Evolutionary conservation across 331 rosid genomes (phyloP).

Genomic region (Quercus phellos): DNA sequence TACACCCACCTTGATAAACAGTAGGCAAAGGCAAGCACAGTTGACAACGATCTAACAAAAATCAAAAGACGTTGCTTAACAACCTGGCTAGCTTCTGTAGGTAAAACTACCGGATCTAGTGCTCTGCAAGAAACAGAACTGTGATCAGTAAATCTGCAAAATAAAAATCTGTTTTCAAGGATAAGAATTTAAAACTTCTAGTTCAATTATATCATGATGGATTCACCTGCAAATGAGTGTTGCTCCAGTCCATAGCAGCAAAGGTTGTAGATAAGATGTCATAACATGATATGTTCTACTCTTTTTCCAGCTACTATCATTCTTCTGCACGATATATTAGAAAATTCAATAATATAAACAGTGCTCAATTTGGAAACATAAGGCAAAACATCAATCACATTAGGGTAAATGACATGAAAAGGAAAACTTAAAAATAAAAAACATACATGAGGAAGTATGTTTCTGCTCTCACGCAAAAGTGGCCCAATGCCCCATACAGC

Average conservation of each 20-base stretch:
- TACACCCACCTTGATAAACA: constrained; percentile 81
- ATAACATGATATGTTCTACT: constrained; percentile 55
- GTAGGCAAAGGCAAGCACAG: constrained; percentile 81
- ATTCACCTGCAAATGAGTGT: constrained; percentile 84
- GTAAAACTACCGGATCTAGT: constrained; percentile 67
- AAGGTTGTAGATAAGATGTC: constrained; percentile 71
- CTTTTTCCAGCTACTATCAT: constrained; percentile 81
- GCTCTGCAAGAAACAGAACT: constrained; percentile 48
- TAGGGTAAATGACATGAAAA: constrained; percentile 11
- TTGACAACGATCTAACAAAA: constrained; percentile 80
- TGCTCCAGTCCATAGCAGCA: constrained; percentile 82
- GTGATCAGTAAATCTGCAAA: constrained; percentile 2
- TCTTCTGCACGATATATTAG: constrained; percentile 47
- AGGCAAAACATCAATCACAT: constrained; percentile 1
- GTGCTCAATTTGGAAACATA: background rate
- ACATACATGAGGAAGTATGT: constrained; percentile 51
- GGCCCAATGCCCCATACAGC: constrained; percentile 86
- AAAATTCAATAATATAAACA: background rate
- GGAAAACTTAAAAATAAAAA: constrained; percentile 6
- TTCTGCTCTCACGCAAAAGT: constrained; percentile 53
- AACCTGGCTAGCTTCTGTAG: constrained; percentile 65
- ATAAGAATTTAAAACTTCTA: background rate
- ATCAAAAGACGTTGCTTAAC: constrained; percentile 77
- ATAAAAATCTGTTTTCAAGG: background rate
- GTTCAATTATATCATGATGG: background rate